Percentiles rank a stretch among this genome's conserved stretches.
Conservation (phyloP, 352 stramenopile species). For the Pythium chondricola region DNA sequence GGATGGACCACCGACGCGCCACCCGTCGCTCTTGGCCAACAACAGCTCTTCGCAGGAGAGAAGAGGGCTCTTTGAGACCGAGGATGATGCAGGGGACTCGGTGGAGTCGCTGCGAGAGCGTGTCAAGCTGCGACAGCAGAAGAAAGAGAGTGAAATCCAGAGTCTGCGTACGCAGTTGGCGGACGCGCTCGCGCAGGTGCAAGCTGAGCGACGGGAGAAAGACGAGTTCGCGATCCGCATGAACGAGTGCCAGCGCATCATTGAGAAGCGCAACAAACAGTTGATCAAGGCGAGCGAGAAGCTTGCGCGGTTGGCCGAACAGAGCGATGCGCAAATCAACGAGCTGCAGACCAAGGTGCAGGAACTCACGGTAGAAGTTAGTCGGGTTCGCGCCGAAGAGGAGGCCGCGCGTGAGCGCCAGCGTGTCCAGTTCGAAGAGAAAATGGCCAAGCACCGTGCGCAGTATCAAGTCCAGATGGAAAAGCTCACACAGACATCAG, state of each 20-base stretch:
- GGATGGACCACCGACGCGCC: neutral
- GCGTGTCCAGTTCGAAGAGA: conserved; percentile 24
- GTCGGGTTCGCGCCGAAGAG: conserved; percentile 28
- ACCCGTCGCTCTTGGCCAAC: conserved; percentile 7
- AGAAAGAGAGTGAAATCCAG: conserved; percentile 64
- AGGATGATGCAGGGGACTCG: conserved; percentile 62
- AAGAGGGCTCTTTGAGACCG: conserved; percentile 69
- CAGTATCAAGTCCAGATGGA: conserved; percentile 25
- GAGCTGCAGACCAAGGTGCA: conserved; percentile 39
- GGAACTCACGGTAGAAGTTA: conserved; percentile 27
- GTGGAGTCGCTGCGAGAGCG: conserved; percentile 66
- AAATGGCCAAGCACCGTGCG: conserved; percentile 26
- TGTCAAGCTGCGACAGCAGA: conserved; percentile 61
- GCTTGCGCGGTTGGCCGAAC: conserved; percentile 54
- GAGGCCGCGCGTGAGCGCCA: conserved; percentile 16
- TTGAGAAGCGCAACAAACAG: conserved; percentile 85
- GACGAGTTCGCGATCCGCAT: conserved; percentile 62
- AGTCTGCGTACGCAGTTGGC: conserved; percentile 40
- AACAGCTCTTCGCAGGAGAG: conserved; percentile 22
- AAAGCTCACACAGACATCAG: conserved; percentile 15
- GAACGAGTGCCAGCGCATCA: conserved; percentile 74
- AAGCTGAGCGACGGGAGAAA: conserved; percentile 41
- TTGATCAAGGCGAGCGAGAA: conserved; percentile 78
- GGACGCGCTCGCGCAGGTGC: conserved; percentile 17
- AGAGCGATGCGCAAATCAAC: conserved; percentile 39